Evolutionary conservation across 2,329 filamentous ascomycete genomes (phyloP), one percentile per base, ranked within the genome.

Genomic region (Volutella citrinella): DNA sequence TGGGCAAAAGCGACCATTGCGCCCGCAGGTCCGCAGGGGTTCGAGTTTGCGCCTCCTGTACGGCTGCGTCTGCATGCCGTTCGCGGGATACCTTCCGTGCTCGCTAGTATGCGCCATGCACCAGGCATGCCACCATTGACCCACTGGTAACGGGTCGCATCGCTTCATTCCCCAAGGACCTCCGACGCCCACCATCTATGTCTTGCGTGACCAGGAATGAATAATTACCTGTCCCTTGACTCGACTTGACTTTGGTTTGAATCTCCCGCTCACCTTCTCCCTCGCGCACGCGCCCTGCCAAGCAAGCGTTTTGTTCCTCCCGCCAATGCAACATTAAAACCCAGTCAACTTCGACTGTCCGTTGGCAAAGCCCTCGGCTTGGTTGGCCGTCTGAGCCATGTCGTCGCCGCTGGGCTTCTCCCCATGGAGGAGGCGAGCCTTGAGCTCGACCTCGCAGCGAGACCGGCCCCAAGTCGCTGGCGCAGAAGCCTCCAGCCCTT

Each of bases 381-480:
- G n/a, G n/a, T n/a, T n/a, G n/a, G n/a, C n/a, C n/a, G n/a, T n/a
- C n/a, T n/a, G n/a, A n/a, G n/a, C 48, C 48, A 75, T 75, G 71
- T 70, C 71, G 30, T 66, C 63, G 41, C 63, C 70, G 5, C 60
- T 67, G 37, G 62, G 63, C 45, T 73, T 74, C 56, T 63, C 68
- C 21, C 60, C 70, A 9, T 75, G 71, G 69, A 61, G 68, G 49
- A 65, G 63, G 48, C 64, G 62, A 34, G 57, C 60, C 14, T 54
- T 60, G 54, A 60, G 64, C 62, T 39, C 60, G 41, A 51, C 57
- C 15, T 59, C 59, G 12, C 54, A 60, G 24, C 49, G 57, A 36
- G 48, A 48, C 22, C 39, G 46, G 19, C 35, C 48, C 16, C 37
- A 45, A 28, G 41, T 37, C 24, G 53, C 52, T 21, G 51, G 46